A percentile compares a stretch with the other conserved stretches of the same genome.
These are phyloP conservation scores for Calonectria fujianensis DNA, from an alignment of 2,329 filamentous ascomycete genomes.

Conservation along the genomic window DNA sequence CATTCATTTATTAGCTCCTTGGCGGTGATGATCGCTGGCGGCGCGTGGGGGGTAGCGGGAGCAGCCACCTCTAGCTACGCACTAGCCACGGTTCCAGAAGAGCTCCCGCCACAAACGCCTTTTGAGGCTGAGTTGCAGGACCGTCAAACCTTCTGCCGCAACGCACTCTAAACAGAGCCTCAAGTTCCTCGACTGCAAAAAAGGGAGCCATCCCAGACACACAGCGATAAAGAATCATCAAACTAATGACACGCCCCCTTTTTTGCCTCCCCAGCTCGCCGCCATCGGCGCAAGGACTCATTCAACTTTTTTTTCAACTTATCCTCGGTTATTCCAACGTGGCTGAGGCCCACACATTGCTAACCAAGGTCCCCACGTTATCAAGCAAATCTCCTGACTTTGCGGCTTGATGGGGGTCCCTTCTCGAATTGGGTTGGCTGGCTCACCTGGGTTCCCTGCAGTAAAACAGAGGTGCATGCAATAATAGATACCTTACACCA, in stretches of 20 bases:
- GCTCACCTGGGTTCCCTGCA: conserved; percentile 22
- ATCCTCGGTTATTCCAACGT: conserved; percentile 53
- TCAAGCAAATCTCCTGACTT: conserved; percentile 49
- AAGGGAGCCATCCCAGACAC: neutral
- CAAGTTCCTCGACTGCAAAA: neutral
- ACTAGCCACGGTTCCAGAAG: conserved; percentile 34
- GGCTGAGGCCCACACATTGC: conserved; percentile 41
- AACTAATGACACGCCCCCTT: neutral
- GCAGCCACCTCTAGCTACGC: conserved; percentile 5
- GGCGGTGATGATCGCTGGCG: neutral
- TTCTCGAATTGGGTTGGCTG: conserved; percentile 17
- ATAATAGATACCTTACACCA: conserved; percentile 25
- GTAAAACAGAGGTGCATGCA: conserved; percentile 4
- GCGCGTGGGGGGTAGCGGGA: conserved; percentile 1
- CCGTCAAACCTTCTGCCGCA: conserved; percentile 17
- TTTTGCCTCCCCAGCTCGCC: conserved; percentile 14
- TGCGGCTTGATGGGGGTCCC: conserved; percentile 19
- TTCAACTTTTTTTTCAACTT: conserved; percentile 36
- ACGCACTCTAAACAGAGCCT: conserved; percentile 24
- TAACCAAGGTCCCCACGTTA: conserved; percentile 36
- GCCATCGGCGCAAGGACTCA: conserved; percentile 23
- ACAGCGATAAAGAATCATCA: neutral
- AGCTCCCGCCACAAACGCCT: conserved; percentile 9
- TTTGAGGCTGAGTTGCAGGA: conserved; percentile 32
- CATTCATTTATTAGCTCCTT: conserved; percentile 2